Conservation (phyloP, 768 basidiomycete genomes). For the Lentinula raphanica region DNA sequence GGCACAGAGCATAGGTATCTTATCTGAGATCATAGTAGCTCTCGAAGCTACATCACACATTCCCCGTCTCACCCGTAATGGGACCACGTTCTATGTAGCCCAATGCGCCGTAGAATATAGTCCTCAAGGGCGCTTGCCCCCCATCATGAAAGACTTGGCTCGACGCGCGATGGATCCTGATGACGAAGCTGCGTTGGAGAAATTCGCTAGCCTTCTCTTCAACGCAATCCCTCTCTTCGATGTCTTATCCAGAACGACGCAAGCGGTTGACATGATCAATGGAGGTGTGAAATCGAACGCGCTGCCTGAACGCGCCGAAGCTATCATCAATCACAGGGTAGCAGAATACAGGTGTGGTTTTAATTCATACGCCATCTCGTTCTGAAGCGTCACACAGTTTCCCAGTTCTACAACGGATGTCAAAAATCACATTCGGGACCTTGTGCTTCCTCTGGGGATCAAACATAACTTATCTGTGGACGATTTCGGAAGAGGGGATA, state of each 20-base stretch:
- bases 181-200: slow-evolving; percentile 29
- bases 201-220: slow-evolving; percentile 30
- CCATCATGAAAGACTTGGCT: slow-evolving; percentile 6
- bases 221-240: slow-evolving; percentile 9
- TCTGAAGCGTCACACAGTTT: not conserved
- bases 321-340: slow-evolving; percentile 49
- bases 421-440: slow-evolving; percentile 20
- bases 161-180: slow-evolving; percentile 22
- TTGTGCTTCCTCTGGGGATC: slow-evolving; percentile 29
- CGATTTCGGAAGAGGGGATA: slow-evolving; percentile 32
- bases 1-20: slow-evolving; percentile 48
- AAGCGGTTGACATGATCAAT: slow-evolving; percentile 48
- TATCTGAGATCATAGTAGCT: slow-evolving; percentile 44
- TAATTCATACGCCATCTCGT: not conserved
- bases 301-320: slow-evolving; percentile 47
- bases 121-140: slow-evolving; percentile 1
- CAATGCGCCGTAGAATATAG: slow-evolving; percentile 27
- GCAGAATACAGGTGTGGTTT: slow-evolving; percentile 29
- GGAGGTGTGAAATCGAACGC: slow-evolving; percentile 51
- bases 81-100: slow-evolving; percentile 33
- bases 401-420: slow-evolving; percentile 31
- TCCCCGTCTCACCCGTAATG: slow-evolving; percentile 28
- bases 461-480: slow-evolving; percentile 34
- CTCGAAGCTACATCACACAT: slow-evolving; percentile 41
- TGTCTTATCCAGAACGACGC: slow-evolving; percentile 36